Percentiles rank a stretch among this genome's conserved stretches.
phyloP scores from a whole-genome alignment of 164 flowering plant species.

The Macadamia integrifolia region DNA sequence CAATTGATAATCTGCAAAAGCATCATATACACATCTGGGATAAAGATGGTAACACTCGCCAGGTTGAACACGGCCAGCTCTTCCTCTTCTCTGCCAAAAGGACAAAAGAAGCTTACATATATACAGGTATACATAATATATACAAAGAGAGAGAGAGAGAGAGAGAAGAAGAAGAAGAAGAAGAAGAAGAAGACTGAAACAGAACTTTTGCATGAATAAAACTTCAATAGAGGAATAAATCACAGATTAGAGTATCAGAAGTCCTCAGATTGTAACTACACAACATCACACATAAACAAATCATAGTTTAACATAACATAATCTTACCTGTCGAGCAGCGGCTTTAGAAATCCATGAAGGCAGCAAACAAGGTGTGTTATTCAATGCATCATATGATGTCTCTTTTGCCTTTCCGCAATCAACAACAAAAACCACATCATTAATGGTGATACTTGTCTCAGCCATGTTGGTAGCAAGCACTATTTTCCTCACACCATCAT shows the following conservation, averaged over 20 bases:
- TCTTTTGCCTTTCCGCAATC: slow-evolving; percentile 99
- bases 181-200: no score
- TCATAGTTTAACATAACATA: slow-evolving; percentile 5
- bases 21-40: slow-evolving; percentile 87
- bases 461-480: slow-evolving; percentile 97
- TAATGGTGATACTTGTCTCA: slow-evolving; percentile 93
- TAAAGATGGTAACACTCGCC: slow-evolving; percentile 95
- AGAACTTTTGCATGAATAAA: not conserved
- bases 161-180: not conserved
- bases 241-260: not conserved
- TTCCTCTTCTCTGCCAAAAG: slow-evolving; percentile 81
- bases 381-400: slow-evolving; percentile 96
- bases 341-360: slow-evolving; percentile 98
- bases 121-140: not conserved
- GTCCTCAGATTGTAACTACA: no score
- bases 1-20: slow-evolving; percentile 85
- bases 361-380: slow-evolving; percentile 95
- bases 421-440: slow-evolving; percentile 89
- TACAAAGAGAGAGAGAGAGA: not conserved
- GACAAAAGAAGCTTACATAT: not conserved
- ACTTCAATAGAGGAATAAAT: not conserved
- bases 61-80: slow-evolving; percentile 97
- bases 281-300: not conserved
- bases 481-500: slow-evolving; percentile 80
- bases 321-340: slow-evolving; percentile 83